Percentiles rank a stretch among this genome's conserved stretches.
Conservation (phyloP, 768 basidiomycete species). For the Cytidiella melzeri region DNA sequence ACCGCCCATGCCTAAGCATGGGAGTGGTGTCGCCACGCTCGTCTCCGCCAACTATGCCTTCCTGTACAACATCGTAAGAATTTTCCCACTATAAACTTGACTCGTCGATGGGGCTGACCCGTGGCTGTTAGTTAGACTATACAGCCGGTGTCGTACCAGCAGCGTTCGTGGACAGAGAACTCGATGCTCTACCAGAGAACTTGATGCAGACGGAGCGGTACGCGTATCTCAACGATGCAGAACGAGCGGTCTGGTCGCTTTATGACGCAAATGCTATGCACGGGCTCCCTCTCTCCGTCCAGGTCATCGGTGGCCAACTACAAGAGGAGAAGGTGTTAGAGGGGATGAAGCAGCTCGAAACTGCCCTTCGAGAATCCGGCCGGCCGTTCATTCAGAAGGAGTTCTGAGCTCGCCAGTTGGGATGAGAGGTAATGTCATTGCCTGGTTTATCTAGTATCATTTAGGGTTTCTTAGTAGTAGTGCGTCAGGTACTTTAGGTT, state of each 20-base stretch:
- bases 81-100: neutral
- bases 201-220: slow-evolving; percentile 20
- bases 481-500: too few relatives aligned
- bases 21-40: slow-evolving; percentile 26
- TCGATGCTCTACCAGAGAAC: slow-evolving; percentile 26
- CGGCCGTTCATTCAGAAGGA: slow-evolving; percentile 13
- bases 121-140: slow-evolving; percentile 39
- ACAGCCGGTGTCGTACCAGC: slow-evolving; percentile 42
- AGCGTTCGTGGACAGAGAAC: slow-evolving; percentile 27
- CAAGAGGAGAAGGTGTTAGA: slow-evolving; percentile 44
- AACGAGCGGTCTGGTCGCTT: slow-evolving; percentile 34
- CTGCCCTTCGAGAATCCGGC: slow-evolving; percentile 12
- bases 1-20: slow-evolving; percentile 32
- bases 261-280: slow-evolving; percentile 38
- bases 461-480: too few relatives aligned
- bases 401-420: neutral
- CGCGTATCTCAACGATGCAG: slow-evolving; percentile 29
- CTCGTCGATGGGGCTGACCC: too few relatives aligned
- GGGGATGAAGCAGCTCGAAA: slow-evolving; percentile 37
- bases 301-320: slow-evolving; percentile 36
- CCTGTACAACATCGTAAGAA: slow-evolving; percentile 42
- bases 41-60: slow-evolving; percentile 29
- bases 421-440: too few relatives aligned
- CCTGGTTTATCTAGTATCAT: too few relatives aligned
- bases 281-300: slow-evolving; percentile 40